A percentile compares a stretch with the other conserved stretches of the same genome.
phyloP scores from a whole-genome alignment of 2,329 filamentous ascomycete genomes.

The Hypoxylon sp. region DNA sequence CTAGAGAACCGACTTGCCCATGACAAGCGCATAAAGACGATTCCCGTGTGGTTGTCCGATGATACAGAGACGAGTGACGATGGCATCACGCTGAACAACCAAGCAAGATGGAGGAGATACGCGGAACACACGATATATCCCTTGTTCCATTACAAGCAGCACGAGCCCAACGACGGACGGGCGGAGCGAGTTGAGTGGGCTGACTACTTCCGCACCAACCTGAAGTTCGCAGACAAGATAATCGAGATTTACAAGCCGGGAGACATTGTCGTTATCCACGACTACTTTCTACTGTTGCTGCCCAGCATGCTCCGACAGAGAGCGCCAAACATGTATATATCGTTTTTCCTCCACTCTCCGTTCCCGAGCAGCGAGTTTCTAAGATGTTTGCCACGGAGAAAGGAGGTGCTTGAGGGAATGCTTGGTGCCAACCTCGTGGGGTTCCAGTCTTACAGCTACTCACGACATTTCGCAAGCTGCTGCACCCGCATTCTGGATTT shows the following conservation, averaged over 20 bases:
- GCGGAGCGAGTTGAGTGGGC: slow-evolving; percentile 85
- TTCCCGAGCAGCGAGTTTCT: slow-evolving; percentile 98
- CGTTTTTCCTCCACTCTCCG: slow-evolving; percentile 92
- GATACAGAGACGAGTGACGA: slow-evolving; percentile 71
- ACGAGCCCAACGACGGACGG: slow-evolving; percentile 86
- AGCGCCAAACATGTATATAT: slow-evolving; percentile 88
- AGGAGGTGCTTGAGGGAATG: slow-evolving; percentile 89
- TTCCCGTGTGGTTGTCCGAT: slow-evolving; percentile 90
- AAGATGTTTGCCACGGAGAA: slow-evolving; percentile 84
- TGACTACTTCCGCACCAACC: slow-evolving; percentile 93
- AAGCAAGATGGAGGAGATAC: slow-evolving; percentile 86
- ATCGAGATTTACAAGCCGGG: slow-evolving; percentile 89
- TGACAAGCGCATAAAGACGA: slow-evolving; percentile 77
- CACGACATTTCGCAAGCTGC: slow-evolving; percentile 91
- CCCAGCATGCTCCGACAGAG: slow-evolving; percentile 88
- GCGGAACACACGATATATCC: slow-evolving; percentile 92
- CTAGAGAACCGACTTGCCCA: slow-evolving; percentile 78
- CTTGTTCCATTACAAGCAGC: slow-evolving; percentile 94
- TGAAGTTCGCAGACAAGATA: slow-evolving; percentile 89
- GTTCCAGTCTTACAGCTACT: slow-evolving; percentile 96
- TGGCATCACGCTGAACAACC: slow-evolving; percentile 79
- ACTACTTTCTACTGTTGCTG: slow-evolving; percentile 91
- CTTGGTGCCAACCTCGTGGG: slow-evolving; percentile 92
- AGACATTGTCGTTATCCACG: slow-evolving; percentile 90
- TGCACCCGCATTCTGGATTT: slow-evolving; percentile 93